Percentiles rank a stretch among this genome's conserved stretches.
phyloP scores from a whole-genome alignment of 495 filamentous ascomycete species.

The Geopyxis carbonaria region DNA sequence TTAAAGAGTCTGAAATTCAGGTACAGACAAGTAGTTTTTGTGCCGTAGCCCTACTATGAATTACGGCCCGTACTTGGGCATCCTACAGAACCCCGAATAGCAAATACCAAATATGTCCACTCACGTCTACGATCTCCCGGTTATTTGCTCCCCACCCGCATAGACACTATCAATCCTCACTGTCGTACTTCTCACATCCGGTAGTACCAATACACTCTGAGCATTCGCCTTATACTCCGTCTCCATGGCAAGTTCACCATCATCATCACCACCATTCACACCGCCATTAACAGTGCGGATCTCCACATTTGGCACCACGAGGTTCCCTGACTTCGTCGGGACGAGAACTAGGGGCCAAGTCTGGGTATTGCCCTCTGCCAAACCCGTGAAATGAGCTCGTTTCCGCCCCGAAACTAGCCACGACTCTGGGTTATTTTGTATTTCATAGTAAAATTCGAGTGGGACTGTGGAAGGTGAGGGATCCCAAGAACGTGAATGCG shows the following conservation, averaged over 20 bases:
- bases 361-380: conserved; percentile 32
- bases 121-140: background rate
- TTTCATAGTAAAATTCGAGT: conserved; percentile 68
- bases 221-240: conserved; percentile 62
- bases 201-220: conserved; percentile 59
- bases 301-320: conserved; percentile 62
- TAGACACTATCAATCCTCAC: conserved; percentile 15
- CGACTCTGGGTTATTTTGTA: conserved; percentile 53
- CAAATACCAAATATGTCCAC: no score
- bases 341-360: conserved; percentile 48
- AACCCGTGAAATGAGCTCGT: conserved; percentile 37
- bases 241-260: conserved; percentile 37
- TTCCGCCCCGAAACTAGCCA: conserved; percentile 77
- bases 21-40: no score
- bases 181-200: conserved; percentile 44
- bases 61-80: no score
- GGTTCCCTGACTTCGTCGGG: conserved; percentile 57
- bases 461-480: conserved; percentile 29
- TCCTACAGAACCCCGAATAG: no score
- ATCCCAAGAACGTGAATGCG: conserved; percentile 68
- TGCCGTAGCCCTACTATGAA: no score
- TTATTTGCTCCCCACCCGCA: background rate
- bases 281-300: conserved; percentile 32
- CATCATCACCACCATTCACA: conserved; percentile 9
- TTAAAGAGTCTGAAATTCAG: no score